Evolutionary conservation across 768 basidiomycete species (phyloP).

Genomic region (Astraeus odoratus): DNA sequence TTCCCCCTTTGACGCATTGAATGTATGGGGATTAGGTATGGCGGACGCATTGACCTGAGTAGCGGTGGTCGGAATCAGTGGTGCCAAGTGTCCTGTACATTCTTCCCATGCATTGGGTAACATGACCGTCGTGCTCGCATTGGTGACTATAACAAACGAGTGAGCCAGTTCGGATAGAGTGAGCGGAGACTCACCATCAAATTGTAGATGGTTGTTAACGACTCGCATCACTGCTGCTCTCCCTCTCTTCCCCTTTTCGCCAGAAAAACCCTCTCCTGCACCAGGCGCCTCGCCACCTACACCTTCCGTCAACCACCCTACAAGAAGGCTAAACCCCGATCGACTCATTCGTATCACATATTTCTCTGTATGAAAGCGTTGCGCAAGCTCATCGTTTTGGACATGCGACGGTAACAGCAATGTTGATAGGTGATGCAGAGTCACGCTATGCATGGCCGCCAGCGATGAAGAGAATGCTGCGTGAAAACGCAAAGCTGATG

Average conservation of each 20-base stretch:
- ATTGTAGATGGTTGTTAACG: slow-evolving; percentile 87
- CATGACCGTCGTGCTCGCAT: slow-evolving; percentile 58
- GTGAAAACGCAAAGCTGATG: slow-evolving; percentile 68
- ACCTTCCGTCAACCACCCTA: slow-evolving; percentile 96
- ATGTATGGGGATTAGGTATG: slow-evolving; percentile 58
- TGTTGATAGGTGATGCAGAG: slow-evolving; percentile 72
- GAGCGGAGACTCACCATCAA: slow-evolving; percentile 59
- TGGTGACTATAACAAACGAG: slow-evolving; percentile 49
- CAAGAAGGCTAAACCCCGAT: slow-evolving; percentile 83
- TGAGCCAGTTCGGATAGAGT: slow-evolving; percentile 11
- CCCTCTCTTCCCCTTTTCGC: slow-evolving; percentile 77
- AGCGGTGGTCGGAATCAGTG: slow-evolving; percentile 60
- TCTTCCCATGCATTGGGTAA: slow-evolving; percentile 74
- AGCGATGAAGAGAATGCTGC: slow-evolving; percentile 63
- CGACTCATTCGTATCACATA: slow-evolving; percentile 86
- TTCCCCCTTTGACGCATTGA: slow-evolving; percentile 68
- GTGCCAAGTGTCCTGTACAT: slow-evolving; percentile 75
- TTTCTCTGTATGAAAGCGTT: slow-evolving; percentile 83
- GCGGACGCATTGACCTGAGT: slow-evolving; percentile 36
- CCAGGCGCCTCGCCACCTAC: slow-evolving; percentile 82
- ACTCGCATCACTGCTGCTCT: slow-evolving; percentile 89
- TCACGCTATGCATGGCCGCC: slow-evolving; percentile 54
- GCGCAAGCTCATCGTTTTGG: slow-evolving; percentile 72
- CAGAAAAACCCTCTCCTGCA: slow-evolving; percentile 69
- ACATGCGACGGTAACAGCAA: slow-evolving; percentile 81